Percentiles rank a stretch among this genome's conserved stretches.
These are phyloP conservation scores for Aspergillus piperis DNA, from an alignment of 2,329 filamentous ascomycete species.

Conservation along the genomic window DNA sequence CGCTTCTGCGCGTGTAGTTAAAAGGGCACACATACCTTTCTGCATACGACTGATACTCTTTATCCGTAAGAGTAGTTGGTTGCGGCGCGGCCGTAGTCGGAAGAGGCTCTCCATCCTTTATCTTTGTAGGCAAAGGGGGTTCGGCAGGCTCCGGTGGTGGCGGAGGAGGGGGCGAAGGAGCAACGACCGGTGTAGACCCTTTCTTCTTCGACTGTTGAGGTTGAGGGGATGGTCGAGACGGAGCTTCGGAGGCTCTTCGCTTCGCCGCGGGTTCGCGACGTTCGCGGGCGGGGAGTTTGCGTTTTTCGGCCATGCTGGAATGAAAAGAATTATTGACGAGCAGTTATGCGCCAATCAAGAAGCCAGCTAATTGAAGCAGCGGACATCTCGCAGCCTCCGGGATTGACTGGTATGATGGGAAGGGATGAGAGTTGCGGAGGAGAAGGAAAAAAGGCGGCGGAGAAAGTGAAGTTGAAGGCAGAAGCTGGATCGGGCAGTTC, in stretches of 20 bases:
- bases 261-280: conserved; percentile 48
- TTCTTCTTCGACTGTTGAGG: conserved; percentile 37
- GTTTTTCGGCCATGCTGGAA: conserved; percentile 45
- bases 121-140: conserved; percentile 52
- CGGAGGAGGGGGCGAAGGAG: conserved; percentile 29
- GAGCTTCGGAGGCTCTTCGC: conserved; percentile 44
- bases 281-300: conserved; percentile 45
- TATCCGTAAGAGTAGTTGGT: conserved; percentile 47
- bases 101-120: conserved; percentile 56
- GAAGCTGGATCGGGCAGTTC: background rate
- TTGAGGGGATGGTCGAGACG: conserved; percentile 31
- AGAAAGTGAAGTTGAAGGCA: conserved; percentile 3
- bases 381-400: conserved; percentile 12
- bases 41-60: conserved; percentile 62
- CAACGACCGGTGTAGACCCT: conserved; percentile 32
- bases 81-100: conserved; percentile 57
- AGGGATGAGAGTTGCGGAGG: conserved; percentile 10
- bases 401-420: background rate
- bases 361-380: background rate
- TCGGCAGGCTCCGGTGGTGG: conserved; percentile 36
- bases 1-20: background rate
- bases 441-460: conserved; percentile 15
- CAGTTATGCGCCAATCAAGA: background rate
- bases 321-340: background rate
- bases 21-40: conserved; percentile 47